Percentiles rank a stretch among this genome's conserved stretches.
Conservation (phyloP, 2,329 filamentous ascomycete species). For the Talaromyces sp. region DNA sequence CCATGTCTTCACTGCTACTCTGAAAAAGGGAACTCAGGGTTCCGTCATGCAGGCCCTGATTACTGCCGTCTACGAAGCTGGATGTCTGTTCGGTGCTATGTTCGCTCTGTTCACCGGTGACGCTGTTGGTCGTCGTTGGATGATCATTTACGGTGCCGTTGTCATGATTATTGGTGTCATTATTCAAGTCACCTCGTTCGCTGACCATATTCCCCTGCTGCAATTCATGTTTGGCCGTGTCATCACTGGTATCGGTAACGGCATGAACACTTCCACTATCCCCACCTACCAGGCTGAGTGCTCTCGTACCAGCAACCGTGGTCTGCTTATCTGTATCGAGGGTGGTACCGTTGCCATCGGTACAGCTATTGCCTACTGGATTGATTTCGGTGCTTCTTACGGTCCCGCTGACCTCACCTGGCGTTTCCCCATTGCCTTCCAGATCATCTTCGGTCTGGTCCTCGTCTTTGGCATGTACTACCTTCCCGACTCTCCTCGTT, state of each 20-base stretch:
- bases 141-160: constrained; percentile 60
- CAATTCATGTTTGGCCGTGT: constrained; percentile 58
- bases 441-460: constrained; percentile 53
- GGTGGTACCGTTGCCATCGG: constrained; percentile 57
- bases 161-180: constrained; percentile 51
- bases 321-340: constrained; percentile 63
- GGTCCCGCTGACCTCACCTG: constrained; percentile 43
- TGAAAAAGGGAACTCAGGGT: constrained; percentile 26
- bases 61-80: constrained; percentile 37
- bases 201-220: constrained; percentile 41
- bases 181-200: constrained; percentile 40
- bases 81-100: constrained; percentile 42
- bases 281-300: constrained; percentile 59
- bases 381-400: constrained; percentile 51
- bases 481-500: constrained; percentile 51
- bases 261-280: constrained; percentile 59
- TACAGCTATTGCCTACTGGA: constrained; percentile 57
- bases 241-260: constrained; percentile 58
- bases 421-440: constrained; percentile 59
- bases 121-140: constrained; percentile 43
- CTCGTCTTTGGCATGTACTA: constrained; percentile 47
- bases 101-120: constrained; percentile 42
- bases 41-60: constrained; percentile 42
- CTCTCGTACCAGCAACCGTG: constrained; percentile 59
- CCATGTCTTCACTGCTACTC: constrained; percentile 37